Conservation (phyloP, 306 rosid genomes). For the Dalbergia cochinchinensis region DNA sequence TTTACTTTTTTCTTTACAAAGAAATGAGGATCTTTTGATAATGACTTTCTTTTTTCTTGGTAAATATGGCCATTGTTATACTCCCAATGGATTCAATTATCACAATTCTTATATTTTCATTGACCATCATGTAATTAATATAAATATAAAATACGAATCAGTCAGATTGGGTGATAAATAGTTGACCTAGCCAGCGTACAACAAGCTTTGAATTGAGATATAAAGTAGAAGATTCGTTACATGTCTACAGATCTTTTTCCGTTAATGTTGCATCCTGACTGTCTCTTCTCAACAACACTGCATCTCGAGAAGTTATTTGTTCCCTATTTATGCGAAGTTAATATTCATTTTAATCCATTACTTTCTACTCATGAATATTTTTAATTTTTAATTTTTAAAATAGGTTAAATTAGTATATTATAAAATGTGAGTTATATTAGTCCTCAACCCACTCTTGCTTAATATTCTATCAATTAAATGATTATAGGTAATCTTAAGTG, state of each 20-base stretch:
- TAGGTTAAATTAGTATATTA: no score
- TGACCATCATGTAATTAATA: neutral
- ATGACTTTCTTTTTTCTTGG: neutral
- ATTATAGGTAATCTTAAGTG: no score
- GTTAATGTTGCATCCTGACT: neutral
- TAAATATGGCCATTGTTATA: neutral
- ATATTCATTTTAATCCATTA: no score
- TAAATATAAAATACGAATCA: neutral
- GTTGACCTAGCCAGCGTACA: neutral
- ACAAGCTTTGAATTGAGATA: neutral
- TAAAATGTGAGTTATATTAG: no score
- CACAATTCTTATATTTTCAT: slow-evolving; percentile 7
- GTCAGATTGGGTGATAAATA: neutral
- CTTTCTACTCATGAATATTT: no score
- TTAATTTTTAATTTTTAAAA: no score
- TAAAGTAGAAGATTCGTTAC: no score
- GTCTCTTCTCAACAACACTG: no score
- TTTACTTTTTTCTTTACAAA: no score
- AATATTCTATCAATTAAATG: no score
- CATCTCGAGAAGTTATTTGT: neutral
- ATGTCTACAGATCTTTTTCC: neutral
- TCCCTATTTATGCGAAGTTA: neutral
- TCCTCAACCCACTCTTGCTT: no score
- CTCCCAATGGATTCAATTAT: neutral
- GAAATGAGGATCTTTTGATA: no score